phyloP scores from a whole-genome alignment of 2,329 filamentous ascomycete genomes.

The Fusarium sp. region DNA sequence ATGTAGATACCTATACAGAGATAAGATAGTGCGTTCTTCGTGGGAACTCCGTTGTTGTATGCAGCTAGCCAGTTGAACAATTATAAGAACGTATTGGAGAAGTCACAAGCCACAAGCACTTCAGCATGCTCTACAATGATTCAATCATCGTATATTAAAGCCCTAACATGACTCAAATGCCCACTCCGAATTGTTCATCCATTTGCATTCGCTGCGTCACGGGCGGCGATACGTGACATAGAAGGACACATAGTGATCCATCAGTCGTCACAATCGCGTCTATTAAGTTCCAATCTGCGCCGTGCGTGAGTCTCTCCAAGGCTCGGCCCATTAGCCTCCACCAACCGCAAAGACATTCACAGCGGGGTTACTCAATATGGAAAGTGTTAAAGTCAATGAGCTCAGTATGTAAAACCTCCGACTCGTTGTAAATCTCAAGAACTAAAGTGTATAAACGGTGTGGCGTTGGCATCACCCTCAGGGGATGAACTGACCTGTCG shows the following conservation, averaged over 20 bases:
- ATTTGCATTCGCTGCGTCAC: background rate
- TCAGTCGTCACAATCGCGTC: background rate
- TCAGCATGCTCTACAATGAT: background rate
- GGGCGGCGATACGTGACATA: background rate
- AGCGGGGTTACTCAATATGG: fast-evolving
- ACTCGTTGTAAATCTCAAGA: too few relatives aligned
- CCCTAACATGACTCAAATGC: background rate
- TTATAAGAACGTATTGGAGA: background rate
- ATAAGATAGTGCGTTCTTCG: fast-evolving
- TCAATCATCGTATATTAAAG: background rate
- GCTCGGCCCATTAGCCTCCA: background rate
- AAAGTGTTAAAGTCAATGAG: background rate
- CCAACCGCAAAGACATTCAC: background rate
- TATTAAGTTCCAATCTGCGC: background rate
- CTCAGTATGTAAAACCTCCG: background rate
- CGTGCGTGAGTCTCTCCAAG: background rate
- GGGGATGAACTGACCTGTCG: background rate
- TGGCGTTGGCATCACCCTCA: background rate
- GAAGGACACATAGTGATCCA: background rate
- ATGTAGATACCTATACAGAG: background rate
- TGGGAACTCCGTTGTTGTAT: background rate
- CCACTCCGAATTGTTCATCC: fast-evolving
- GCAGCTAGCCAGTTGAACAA: background rate
- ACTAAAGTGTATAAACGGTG: background rate
- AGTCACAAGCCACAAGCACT: background rate